A percentile compares a stretch with the other conserved stretches of the same genome.
Conservation (phyloP, 345 rosid species). For the Chamaenerion angustifolium region DNA sequence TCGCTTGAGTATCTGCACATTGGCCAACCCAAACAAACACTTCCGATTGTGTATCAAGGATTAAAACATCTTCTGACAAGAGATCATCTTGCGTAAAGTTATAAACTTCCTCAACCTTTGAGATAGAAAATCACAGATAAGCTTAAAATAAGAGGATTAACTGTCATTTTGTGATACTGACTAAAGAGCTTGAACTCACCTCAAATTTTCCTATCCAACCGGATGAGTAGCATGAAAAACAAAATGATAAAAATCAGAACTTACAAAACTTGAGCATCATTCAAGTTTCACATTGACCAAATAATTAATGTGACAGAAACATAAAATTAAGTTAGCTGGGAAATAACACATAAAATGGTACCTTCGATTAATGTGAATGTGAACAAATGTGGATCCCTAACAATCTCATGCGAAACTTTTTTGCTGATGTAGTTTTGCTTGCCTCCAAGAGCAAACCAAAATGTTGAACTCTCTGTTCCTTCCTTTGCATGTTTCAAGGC, state of each 20-base stretch:
- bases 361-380: constrained; percentile 60
- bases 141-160: constrained; percentile 1
- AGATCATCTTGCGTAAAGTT: constrained; percentile 91
- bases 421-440: constrained; percentile 78
- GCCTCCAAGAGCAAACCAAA: constrained; percentile 95
- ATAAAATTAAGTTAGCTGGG: constrained; percentile 6
- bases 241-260: background rate
- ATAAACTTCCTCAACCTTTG: constrained; percentile 84
- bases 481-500: constrained; percentile 75
- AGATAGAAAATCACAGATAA: constrained; percentile 8
- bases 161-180: background rate
- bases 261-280: background rate
- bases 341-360: constrained; percentile 15
- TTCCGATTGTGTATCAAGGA: constrained; percentile 88
- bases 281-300: background rate
- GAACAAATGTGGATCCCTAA: constrained; percentile 86
- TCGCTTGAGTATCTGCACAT: constrained; percentile 61
- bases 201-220: constrained; percentile 66
- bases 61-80: constrained; percentile 75
- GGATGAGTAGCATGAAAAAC: constrained; percentile 11
- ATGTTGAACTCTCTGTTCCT: constrained; percentile 86
- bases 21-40: constrained; percentile 98
- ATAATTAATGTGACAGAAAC: background rate
- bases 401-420: constrained; percentile 40
- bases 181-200: constrained; percentile 37